Evolutionary conservation across 768 basidiomycete genomes (phyloP).

Genomic region (Pisolithus marmoratus): DNA sequence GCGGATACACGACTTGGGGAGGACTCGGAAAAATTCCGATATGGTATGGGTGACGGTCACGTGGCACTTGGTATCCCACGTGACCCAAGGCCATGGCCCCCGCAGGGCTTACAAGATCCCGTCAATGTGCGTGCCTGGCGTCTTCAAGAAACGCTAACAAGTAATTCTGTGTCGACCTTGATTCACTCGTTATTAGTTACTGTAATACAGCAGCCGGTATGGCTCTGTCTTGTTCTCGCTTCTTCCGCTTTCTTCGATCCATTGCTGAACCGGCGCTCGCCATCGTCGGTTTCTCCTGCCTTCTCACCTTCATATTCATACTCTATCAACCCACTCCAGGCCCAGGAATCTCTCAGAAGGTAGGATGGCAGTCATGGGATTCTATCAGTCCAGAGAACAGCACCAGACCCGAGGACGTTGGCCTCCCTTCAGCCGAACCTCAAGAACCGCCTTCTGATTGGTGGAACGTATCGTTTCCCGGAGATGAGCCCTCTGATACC

Average conservation of each 20-base stretch:
- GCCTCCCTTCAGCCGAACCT: constrained; percentile 7
- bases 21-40: too few species aligned
- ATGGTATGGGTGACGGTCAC: background rate
- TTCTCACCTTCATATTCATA: constrained; percentile 73
- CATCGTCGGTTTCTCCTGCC: constrained; percentile 59
- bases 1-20: background rate
- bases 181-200: background rate
- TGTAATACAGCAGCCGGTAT: constrained; percentile 23
- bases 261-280: constrained; percentile 55
- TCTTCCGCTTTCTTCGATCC: constrained; percentile 48
- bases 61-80: background rate
- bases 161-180: too few species aligned
- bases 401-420: background rate
- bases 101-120: too few species aligned
- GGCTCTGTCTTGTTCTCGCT: constrained; percentile 34
- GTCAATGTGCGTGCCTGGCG: too few species aligned
- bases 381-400: constrained; percentile 13
- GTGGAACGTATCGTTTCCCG: constrained; percentile 11
- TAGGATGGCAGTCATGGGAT: constrained; percentile 93
- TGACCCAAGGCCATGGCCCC: too few species aligned
- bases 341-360: constrained; percentile 60
- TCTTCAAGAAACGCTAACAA: too few species aligned
- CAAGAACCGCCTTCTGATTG: constrained; percentile 11
- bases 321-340: constrained; percentile 76
- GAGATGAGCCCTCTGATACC: constrained; percentile 54